Evolutionary conservation across 1,284 basidiomycete species (phyloP).

Genomic region (Fomitopsis palustris): DNA sequence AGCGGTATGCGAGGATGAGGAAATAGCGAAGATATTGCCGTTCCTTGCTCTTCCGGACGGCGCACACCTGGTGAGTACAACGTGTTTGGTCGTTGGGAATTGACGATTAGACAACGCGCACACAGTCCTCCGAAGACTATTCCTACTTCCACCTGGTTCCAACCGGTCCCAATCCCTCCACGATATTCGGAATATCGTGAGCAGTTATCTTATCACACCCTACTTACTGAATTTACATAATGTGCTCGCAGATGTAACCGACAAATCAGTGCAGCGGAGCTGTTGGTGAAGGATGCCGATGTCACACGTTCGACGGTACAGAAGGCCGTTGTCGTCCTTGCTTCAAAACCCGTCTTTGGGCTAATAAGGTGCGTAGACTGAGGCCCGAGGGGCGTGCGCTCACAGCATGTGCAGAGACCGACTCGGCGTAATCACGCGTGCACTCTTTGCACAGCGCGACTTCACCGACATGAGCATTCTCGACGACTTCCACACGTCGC

Average conservation of each 20-base stretch:
- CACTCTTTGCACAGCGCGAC: conserved; percentile 87
- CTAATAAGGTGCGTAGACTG: conserved; percentile 61
- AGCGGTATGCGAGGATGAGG: conserved; percentile 75
- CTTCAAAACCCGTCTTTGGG: conserved; percentile 86
- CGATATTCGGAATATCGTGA: conserved; percentile 92
- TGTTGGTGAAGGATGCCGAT: conserved; percentile 82
- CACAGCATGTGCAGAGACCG: conserved; percentile 60
- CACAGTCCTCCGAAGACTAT: conserved; percentile 89
- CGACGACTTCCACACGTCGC: conserved; percentile 74
- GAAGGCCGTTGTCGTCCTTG: conserved; percentile 95
- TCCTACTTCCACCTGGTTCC: conserved; percentile 92
- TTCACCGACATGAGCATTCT: conserved; percentile 83
- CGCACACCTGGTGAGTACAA: conserved; percentile 74
- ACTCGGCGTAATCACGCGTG: conserved; percentile 92
- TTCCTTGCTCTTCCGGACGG: conserved; percentile 98
- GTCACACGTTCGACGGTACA: conserved; percentile 96
- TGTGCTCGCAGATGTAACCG: conserved; percentile 77
- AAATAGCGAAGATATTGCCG: conserved; percentile 80
- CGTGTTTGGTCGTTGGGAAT: not conserved
- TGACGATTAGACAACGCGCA: not conserved
- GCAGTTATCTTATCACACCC: conserved; percentile 22
- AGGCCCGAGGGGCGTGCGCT: not conserved
- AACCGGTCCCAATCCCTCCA: conserved; percentile 65
- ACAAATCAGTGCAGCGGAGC: conserved; percentile 81
- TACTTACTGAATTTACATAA: conserved; percentile 2